A percentile compares a stretch with the other conserved stretches of the same genome.
Evolutionary conservation across 2,329 filamentous ascomycete species (phyloP).

Genomic region (Neofusicoccum sp.): DNA sequence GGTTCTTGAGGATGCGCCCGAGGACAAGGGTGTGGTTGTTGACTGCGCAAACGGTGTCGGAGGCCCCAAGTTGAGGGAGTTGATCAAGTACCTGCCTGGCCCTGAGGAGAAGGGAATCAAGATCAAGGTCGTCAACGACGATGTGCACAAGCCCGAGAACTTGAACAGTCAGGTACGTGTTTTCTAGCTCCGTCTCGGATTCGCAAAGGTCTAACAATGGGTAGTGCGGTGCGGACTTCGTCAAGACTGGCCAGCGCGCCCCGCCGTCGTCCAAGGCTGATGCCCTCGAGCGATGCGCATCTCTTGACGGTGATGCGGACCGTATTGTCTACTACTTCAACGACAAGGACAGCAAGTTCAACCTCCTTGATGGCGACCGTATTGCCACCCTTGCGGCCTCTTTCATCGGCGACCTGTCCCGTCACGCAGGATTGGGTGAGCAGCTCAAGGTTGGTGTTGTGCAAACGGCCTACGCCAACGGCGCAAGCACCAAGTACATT

Average conservation of each 20-base stretch:
- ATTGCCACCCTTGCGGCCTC: conserved; percentile 92
- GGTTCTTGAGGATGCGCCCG: conserved; percentile 11
- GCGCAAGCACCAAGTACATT: conserved; percentile 88
- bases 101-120: conserved; percentile 68
- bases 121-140: conserved; percentile 87
- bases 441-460: conserved; percentile 90
- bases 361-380: conserved; percentile 91
- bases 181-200: not conserved
- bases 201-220: not conserved
- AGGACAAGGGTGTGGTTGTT: conserved; percentile 70
- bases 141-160: conserved; percentile 83
- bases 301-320: conserved; percentile 92
- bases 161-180: conserved; percentile 77
- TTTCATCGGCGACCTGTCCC: conserved; percentile 86
- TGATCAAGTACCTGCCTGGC: conserved; percentile 77
- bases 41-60: conserved; percentile 98
- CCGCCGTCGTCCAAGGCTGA: conserved; percentile 78
- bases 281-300: conserved; percentile 77
- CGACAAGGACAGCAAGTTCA: conserved; percentile 78
- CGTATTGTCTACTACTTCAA: conserved; percentile 93
- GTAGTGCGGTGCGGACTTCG: conserved; percentile 90
- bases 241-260: conserved; percentile 93
- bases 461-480: conserved; percentile 97
- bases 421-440: conserved; percentile 72
- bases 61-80: conserved; percentile 81